These are phyloP conservation scores for Elongisporangium anandrum DNA, from an alignment of 352 stramenopile genomes.

Conservation along the genomic window DNA sequence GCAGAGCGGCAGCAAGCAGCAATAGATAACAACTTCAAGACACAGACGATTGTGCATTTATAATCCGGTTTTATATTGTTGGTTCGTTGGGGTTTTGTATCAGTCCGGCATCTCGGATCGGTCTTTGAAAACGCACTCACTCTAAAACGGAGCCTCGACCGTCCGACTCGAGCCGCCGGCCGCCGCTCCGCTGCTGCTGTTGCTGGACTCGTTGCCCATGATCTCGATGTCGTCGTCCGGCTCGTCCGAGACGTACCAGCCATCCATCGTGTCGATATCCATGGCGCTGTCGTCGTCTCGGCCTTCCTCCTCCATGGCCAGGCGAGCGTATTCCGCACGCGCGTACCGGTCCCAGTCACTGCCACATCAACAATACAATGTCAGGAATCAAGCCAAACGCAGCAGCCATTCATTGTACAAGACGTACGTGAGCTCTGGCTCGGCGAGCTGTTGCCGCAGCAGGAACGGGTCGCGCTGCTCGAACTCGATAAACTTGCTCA, in stretches of 20 bases:
- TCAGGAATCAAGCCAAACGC: too few relatives aligned
- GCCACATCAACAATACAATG: constrained; percentile 6
- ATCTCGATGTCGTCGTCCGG: constrained; percentile 67
- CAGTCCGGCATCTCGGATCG: neutral
- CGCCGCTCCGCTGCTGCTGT: constrained; percentile 9
- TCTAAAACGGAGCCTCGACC: constrained; percentile 72
- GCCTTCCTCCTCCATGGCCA: constrained; percentile 97
- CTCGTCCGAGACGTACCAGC: constrained; percentile 84
- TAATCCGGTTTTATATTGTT: neutral
- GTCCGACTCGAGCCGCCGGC: constrained; percentile 36
- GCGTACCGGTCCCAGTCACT: constrained; percentile 98
- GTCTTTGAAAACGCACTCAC: constrained; percentile 6
- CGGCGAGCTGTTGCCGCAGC: constrained; percentile 90
- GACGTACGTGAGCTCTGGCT: constrained; percentile 83
- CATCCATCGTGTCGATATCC: constrained; percentile 89
- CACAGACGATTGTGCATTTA: neutral
- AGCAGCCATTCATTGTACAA: neutral
- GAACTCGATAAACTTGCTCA: constrained; percentile 99
- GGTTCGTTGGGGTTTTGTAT: neutral
- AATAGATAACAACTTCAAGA: neutral
- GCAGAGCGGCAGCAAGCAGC: constrained; percentile 22
- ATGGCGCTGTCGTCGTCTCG: constrained; percentile 86
- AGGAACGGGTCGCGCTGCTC: constrained; percentile 98
- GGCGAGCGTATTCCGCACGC: constrained; percentile 94
- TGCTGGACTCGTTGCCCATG: constrained; percentile 16